These are phyloP conservation scores for Penicilliopsis zonata DNA, from an alignment of 495 filamentous ascomycete species.

Conservation along the genomic window DNA sequence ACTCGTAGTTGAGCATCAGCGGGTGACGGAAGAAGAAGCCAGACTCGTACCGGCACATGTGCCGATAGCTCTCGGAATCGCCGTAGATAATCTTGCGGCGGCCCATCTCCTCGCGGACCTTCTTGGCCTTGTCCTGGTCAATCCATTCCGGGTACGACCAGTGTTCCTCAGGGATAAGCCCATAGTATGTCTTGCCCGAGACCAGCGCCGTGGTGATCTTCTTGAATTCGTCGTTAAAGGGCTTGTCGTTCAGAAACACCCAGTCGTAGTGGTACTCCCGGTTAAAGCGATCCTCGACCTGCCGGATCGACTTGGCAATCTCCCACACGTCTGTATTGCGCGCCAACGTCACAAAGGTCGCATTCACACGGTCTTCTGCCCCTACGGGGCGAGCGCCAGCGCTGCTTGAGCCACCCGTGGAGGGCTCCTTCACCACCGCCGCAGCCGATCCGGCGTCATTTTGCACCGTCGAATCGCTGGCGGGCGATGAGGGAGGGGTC, in stretches of 20 bases:
- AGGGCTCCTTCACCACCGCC: slow-evolving; percentile 9
- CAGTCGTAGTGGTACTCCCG: slow-evolving; percentile 93
- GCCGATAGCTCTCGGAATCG: slow-evolving; percentile 80
- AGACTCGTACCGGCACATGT: slow-evolving; percentile 91
- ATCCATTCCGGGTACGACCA: slow-evolving; percentile 86
- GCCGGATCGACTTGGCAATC: slow-evolving; percentile 85
- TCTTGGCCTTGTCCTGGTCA: slow-evolving; percentile 70
- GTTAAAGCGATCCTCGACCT: slow-evolving; percentile 97
- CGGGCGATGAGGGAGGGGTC: slow-evolving; percentile 3
- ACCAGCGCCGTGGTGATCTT: slow-evolving; percentile 77
- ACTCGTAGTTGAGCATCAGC: slow-evolving; percentile 75
- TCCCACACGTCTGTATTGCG: slow-evolving; percentile 94
- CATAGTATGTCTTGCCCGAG: slow-evolving; percentile 86
- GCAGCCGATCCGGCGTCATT: slow-evolving; percentile 3
- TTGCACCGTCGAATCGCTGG: no score
- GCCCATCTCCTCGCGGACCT: slow-evolving; percentile 75
- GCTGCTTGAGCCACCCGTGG: slow-evolving; percentile 22
- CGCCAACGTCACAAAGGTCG: slow-evolving; percentile 91
- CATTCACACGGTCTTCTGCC: slow-evolving; percentile 70
- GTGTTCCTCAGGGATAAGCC: slow-evolving; percentile 69
- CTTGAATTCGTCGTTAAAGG: slow-evolving; percentile 86
- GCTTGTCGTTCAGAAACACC: slow-evolving; percentile 95
- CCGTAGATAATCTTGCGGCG: slow-evolving; percentile 87
- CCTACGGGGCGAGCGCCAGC: slow-evolving; percentile 38
- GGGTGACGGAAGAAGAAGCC: slow-evolving; percentile 87